Percentiles rank a stretch among this genome's conserved stretches.
These are phyloP conservation scores for Fusarium torulosum DNA, from an alignment of 2,329 filamentous ascomycete genomes.

Conservation along the genomic window DNA sequence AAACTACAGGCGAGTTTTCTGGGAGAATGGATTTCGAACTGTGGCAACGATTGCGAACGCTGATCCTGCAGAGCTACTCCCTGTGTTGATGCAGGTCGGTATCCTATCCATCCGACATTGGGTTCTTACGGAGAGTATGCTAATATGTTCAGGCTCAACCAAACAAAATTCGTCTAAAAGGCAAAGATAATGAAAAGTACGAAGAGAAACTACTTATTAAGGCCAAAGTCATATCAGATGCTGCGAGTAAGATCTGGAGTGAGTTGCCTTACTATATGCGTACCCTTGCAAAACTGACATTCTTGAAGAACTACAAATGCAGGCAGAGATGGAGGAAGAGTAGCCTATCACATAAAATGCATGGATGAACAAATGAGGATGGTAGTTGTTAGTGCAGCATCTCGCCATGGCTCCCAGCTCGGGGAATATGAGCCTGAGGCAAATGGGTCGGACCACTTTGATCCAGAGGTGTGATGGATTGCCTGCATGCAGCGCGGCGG, in stretches of 20 bases:
- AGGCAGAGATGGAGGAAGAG: constrained; percentile 63
- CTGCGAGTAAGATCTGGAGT: constrained; percentile 78
- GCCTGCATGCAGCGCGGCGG: constrained; percentile 18
- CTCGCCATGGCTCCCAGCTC: not conserved
- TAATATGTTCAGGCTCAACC: constrained; percentile 68
- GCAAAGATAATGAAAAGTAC: constrained; percentile 68
- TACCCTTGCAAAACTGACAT: constrained; percentile 11
- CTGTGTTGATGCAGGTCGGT: constrained; percentile 76
- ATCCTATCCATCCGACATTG: constrained; percentile 5
- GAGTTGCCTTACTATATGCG: constrained; percentile 49
- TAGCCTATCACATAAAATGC: constrained; percentile 29
- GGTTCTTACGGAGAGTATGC: not conserved
- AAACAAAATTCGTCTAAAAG: constrained; percentile 70
- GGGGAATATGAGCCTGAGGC: constrained; percentile 21
- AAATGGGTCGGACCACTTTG: constrained; percentile 18
- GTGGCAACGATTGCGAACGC: constrained; percentile 77
- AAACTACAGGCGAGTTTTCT: constrained; percentile 67
- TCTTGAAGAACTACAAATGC: constrained; percentile 62
- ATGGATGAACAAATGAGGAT: not conserved
- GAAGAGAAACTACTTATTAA: constrained; percentile 74
- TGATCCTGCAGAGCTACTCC: constrained; percentile 74
- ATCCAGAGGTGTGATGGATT: constrained; percentile 23
- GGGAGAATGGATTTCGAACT: constrained; percentile 80
- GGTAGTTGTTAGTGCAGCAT: not conserved
- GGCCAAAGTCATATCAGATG: constrained; percentile 75